Percentiles rank a stretch among this genome's conserved stretches.
These are phyloP conservation scores for Eucalyptus sp. DNA, from an alignment of 345 rosid genomes.

Conservation along the genomic window DNA sequence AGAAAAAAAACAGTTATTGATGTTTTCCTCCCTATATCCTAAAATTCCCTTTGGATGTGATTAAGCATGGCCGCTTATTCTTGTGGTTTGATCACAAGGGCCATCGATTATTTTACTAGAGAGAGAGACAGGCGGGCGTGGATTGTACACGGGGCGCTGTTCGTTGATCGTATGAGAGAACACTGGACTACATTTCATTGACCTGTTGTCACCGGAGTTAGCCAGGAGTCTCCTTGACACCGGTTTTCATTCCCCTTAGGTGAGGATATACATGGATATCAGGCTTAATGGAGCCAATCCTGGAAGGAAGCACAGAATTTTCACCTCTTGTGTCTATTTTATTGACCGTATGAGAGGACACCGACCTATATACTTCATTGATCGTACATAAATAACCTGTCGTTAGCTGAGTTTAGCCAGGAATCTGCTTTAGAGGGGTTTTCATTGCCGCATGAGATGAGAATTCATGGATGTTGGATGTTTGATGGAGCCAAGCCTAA, in stretches of 20 bases:
- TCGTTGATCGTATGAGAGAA: background rate
- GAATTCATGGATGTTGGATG: background rate
- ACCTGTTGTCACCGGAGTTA: background rate
- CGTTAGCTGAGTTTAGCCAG: background rate
- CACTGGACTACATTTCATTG: background rate
- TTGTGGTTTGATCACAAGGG: background rate
- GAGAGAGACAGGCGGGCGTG: background rate
- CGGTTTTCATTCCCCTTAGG: background rate
- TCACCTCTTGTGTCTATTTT: background rate
- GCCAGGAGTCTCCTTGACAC: background rate
- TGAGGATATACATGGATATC: background rate
- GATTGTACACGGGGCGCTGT: background rate
- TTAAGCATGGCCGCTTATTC: background rate
- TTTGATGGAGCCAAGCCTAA: background rate
- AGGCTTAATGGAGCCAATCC: background rate
- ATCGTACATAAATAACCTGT: background rate
- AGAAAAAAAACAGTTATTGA: background rate
- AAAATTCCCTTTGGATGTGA: background rate
- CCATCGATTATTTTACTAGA: background rate
- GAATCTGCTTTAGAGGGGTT: background rate
- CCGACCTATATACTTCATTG: background rate
- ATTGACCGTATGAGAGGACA: background rate
- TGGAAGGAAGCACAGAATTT: background rate
- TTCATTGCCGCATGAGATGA: background rate
- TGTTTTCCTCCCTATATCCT: background rate